Evolutionary conservation across 371 early-diverging fungal species (phyloP).

Genomic region (Hamiltosporidium magnivora): DNA sequence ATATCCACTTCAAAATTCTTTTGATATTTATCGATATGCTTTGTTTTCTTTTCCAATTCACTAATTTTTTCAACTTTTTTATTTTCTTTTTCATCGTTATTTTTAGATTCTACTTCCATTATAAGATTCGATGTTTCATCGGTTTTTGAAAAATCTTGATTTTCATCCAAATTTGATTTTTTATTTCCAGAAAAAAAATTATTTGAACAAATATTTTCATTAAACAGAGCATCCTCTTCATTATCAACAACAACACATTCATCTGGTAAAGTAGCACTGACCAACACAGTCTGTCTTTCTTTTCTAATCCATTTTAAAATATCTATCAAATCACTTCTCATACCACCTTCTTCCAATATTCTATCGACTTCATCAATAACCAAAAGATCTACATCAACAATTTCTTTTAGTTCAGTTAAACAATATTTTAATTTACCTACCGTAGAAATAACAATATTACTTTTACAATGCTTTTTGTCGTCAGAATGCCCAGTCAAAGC

Average conservation of each 20-base stretch:
- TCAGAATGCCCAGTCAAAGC: not conserved
- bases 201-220: slow-evolving; percentile 7
- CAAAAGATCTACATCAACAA: slow-evolving; percentile 25
- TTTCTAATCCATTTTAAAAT: slow-evolving; percentile 29
- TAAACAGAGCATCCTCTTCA: slow-evolving; percentile 21
- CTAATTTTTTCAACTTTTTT: no score
- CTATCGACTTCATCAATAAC: slow-evolving; percentile 57
- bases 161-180: no score
- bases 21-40: no score
- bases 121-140: no score
- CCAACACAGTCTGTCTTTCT: slow-evolving; percentile 42
- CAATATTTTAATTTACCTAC: not conserved
- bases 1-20: no score
- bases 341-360: slow-evolving; percentile 51
- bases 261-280: slow-evolving; percentile 53
- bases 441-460: not conserved
- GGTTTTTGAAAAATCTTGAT: no score
- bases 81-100: no score
- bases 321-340: slow-evolving; percentile 28
- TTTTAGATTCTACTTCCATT: no score
- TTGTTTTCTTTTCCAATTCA: no score
- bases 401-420: not conserved
- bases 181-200: no score
- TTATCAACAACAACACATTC: not conserved
- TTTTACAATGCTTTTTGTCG: not conserved